Percentiles rank a stretch among this genome's conserved stretches.
Conservation (phyloP, 345 rosid genomes). For the Fremontodendron californicum region DNA sequence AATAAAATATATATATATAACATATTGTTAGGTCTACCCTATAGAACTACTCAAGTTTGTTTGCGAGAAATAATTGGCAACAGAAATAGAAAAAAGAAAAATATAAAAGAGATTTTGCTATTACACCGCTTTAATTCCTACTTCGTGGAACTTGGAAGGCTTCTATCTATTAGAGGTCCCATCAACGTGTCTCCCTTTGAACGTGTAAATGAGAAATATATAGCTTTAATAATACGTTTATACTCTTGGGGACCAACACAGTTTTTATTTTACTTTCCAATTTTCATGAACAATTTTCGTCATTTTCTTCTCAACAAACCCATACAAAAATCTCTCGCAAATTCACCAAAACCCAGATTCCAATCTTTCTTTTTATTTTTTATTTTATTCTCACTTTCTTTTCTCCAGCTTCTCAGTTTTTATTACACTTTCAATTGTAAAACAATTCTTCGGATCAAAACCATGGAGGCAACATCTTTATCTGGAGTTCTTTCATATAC, state of each 20-base stretch:
- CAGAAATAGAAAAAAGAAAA: no score
- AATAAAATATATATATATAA: no score
- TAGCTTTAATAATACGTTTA: not conserved
- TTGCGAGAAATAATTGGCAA: no score
- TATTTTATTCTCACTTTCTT: not conserved
- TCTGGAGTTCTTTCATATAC: not conserved
- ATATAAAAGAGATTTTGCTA: no score
- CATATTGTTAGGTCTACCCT: no score
- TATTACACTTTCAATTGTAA: not conserved
- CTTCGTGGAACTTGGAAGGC: no score
- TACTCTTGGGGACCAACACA: no score
- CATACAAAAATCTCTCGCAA: not conserved
- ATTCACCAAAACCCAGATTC: not conserved
- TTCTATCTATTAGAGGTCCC: no score
- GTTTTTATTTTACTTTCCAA: not conserved
- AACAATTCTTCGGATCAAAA: not conserved
- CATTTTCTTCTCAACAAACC: conserved; percentile 6
- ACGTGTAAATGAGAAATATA: not conserved
- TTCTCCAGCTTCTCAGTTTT: not conserved
- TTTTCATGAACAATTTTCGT: not conserved
- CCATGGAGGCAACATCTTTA: conserved; percentile 7
- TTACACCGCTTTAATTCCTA: not conserved
- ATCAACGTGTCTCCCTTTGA: no score
- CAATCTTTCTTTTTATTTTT: not conserved
- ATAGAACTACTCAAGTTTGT: no score